phyloP scores from a whole-genome alignment of 2,329 filamentous ascomycete genomes.

The Talaromyces sp. region DNA sequence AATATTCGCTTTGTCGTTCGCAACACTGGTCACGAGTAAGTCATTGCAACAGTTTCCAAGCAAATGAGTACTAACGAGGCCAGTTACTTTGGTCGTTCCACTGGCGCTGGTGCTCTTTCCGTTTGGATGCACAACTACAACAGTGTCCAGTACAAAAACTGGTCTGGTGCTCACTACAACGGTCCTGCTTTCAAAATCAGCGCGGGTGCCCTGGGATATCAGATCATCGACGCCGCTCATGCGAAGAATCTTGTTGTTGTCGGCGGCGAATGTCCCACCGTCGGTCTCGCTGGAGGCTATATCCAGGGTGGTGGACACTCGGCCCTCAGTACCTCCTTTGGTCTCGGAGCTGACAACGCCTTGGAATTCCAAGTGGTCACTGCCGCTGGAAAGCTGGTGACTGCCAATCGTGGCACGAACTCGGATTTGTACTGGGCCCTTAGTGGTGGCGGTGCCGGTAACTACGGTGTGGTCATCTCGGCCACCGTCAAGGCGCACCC shows the following conservation, averaged over 20 bases:
- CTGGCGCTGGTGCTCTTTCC: constrained; percentile 43
- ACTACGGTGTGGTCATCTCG: constrained; percentile 38
- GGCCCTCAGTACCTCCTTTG: constrained; percentile 19
- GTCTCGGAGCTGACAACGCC: constrained; percentile 56
- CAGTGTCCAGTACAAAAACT: constrained; percentile 35
- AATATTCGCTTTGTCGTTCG: constrained; percentile 14
- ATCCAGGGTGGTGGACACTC: constrained; percentile 58
- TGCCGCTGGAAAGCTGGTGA: constrained; percentile 31
- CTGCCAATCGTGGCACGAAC: constrained; percentile 13
- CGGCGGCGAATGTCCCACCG: constrained; percentile 47
- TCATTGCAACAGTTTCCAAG: not conserved
- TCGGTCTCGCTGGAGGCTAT: constrained; percentile 58
- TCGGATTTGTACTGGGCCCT: constrained; percentile 48
- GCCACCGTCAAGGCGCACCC: constrained; percentile 8
- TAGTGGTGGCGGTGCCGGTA: constrained; percentile 51
- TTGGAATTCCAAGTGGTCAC: constrained; percentile 52
- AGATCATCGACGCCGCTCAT: constrained; percentile 28
- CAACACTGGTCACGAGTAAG: constrained; percentile 15
- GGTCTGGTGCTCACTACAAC: constrained; percentile 10
- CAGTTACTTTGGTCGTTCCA: constrained; percentile 43
- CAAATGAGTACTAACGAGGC: not conserved
- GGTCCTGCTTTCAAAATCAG: constrained; percentile 7
- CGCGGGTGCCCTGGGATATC: not conserved
- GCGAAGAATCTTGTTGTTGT: constrained; percentile 47
- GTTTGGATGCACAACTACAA: constrained; percentile 50